Evolutionary conservation across 495 filamentous ascomycete species (phyloP).

Genomic region (Lophiostoma macrostomum): DNA sequence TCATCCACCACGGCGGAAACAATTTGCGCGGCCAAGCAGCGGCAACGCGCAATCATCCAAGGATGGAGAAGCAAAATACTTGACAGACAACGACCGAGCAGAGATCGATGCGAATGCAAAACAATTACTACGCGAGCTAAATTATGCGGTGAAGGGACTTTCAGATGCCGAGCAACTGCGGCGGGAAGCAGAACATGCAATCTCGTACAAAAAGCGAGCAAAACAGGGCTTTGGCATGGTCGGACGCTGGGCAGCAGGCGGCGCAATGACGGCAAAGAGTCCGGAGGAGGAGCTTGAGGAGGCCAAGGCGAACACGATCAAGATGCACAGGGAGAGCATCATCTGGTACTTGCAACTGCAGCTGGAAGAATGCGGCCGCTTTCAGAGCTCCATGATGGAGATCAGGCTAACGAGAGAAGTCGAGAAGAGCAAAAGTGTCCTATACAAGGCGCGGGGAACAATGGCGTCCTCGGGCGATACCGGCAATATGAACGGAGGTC

Average conservation of each 20-base stretch:
- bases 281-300: slow-evolving; percentile 69
- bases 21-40: slow-evolving; percentile 37
- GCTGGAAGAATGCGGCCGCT: slow-evolving; percentile 69
- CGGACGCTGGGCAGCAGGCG: slow-evolving; percentile 68
- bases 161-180: slow-evolving; percentile 79
- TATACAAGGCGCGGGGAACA: slow-evolving; percentile 61
- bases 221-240: slow-evolving; percentile 53
- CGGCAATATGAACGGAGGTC: slow-evolving; percentile 17
- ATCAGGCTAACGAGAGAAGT: slow-evolving; percentile 74
- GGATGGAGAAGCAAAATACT: slow-evolving; percentile 59
- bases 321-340: slow-evolving; percentile 70
- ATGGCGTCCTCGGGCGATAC: slow-evolving; percentile 28
- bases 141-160: slow-evolving; percentile 68
- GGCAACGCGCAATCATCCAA: slow-evolving; percentile 46
- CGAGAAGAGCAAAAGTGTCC: slow-evolving; percentile 83
- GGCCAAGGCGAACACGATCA: slow-evolving; percentile 56
- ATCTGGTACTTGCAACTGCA: slow-evolving; percentile 74
- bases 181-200: slow-evolving; percentile 61
- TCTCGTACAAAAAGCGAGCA: slow-evolving; percentile 67
- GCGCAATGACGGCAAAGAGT: slow-evolving; percentile 47
- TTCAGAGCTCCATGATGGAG: slow-evolving; percentile 89
- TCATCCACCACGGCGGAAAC: slow-evolving; percentile 50
- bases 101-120: slow-evolving; percentile 82
- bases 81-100: slow-evolving; percentile 48
- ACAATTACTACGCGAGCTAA: slow-evolving; percentile 75